Percentiles rank a stretch among this genome's conserved stretches.
phyloP scores from a whole-genome alignment of 2,329 filamentous ascomycete species.

The Aspergillus latus region DNA sequence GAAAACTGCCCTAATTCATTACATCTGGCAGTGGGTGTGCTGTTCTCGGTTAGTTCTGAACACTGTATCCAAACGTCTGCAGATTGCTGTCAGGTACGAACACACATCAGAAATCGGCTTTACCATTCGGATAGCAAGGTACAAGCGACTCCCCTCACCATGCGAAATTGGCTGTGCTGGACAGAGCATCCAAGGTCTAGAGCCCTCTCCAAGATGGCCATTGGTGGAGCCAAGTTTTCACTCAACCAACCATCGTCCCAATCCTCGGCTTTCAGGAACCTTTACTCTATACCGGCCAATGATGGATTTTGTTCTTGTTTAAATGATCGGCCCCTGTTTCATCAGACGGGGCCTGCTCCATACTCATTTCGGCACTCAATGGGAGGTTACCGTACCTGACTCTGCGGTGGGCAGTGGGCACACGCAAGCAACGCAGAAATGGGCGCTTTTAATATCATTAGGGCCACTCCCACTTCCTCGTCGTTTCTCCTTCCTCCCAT shows the following conservation, averaged over 20 bases:
- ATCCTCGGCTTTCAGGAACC: slow-evolving; percentile 19
- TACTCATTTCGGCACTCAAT: slow-evolving; percentile 9
- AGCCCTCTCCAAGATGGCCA: neutral
- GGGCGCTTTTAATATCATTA: slow-evolving; percentile 6
- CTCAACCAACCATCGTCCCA: slow-evolving; percentile 15
- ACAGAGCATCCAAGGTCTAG: neutral
- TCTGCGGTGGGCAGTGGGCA: neutral
- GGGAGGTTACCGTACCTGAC: slow-evolving; percentile 11
- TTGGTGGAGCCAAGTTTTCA: neutral
- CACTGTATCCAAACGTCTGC: neutral
- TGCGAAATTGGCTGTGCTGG: neutral
- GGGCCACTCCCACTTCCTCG: slow-evolving; percentile 5
- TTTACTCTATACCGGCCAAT: slow-evolving; percentile 16
- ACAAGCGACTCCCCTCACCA: neutral
- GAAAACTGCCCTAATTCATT: neutral
- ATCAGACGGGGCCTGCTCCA: slow-evolving; percentile 11
- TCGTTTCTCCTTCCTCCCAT: slow-evolving; percentile 8
- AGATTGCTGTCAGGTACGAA: slow-evolving; percentile 6
- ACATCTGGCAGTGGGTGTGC: neutral
- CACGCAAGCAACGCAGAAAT: slow-evolving; percentile 1
- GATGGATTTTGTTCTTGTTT: neutral
- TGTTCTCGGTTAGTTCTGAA: slow-evolving; percentile 1
- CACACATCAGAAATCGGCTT: neutral
- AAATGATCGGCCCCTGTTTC: slow-evolving; percentile 25
- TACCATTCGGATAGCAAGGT: neutral